A percentile compares a stretch with the other conserved stretches of the same genome.
These are phyloP conservation scores for Amaranthus hypochondriacus DNA, from an alignment of 148 eudicot genomes.

Conservation along the genomic window DNA sequence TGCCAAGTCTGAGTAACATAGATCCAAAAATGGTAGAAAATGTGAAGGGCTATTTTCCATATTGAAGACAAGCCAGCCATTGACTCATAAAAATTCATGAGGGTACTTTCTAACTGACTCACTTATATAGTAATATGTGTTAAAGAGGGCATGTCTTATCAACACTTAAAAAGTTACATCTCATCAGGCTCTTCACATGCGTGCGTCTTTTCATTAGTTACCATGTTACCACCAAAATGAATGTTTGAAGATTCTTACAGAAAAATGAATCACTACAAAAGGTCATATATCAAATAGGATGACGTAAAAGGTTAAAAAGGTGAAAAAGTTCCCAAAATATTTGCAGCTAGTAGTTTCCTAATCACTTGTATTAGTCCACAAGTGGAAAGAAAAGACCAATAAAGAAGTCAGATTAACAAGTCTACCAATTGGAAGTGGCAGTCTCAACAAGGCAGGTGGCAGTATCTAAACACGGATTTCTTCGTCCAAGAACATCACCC, in stretches of 20 bases:
- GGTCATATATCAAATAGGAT: not conserved
- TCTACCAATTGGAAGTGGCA: not conserved
- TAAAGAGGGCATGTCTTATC: not conserved
- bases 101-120: too few relatives aligned
- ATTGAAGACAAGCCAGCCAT: too few relatives aligned
- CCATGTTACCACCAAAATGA: not conserved
- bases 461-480: not conserved
- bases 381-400: not conserved
- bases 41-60: too few relatives aligned
- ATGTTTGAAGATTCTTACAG: not conserved
- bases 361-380: not conserved
- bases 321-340: not conserved
- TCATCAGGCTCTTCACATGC: not conserved
- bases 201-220: not conserved
- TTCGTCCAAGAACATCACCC: not conserved
- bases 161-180: not conserved
- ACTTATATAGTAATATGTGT: too few relatives aligned
- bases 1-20: too few relatives aligned
- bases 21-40: too few relatives aligned
- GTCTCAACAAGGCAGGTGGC: not conserved
- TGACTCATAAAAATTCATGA: too few relatives aligned
- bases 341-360: not conserved
- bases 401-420: not conserved
- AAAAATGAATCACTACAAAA: not conserved
- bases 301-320: not conserved